Base-by-base conservation (phyloP, 1,284 basidiomycete species). In the Xerocomus minutiporus region DNA sequence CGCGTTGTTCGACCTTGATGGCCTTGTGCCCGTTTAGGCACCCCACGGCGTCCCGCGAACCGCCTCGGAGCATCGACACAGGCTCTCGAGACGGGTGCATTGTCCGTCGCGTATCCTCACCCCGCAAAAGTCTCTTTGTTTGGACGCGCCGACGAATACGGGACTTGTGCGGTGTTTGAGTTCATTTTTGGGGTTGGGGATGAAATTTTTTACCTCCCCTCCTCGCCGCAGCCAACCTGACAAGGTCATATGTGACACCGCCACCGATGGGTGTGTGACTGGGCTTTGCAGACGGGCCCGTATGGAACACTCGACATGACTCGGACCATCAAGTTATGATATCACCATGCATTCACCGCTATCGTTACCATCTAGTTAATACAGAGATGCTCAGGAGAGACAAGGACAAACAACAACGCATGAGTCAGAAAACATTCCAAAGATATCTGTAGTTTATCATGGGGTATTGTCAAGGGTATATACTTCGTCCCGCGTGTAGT, bases 391-490 rank as follows among this genome's bases (percentile, higher is more conserved):
- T 15, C 17, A 15, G 32, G 31, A 26, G 2, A 42, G 28, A 46
- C 12, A 29, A 5, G 45, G 8, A 23, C 5, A 42, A 20, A 36
- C 32, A 53, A 36, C 32, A 7, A 5, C 1, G 34, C 29, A 44
- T 29, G 12, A 47, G 49, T 48, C 62, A 34, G 35, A 29, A 56
- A 50, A 60, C 51, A 57, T 46, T 51, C 42, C 40, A 13, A 50
- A 46, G 43, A 17, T 25, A 46, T 48, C 43, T 44, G 48, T 34
- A 47, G 43, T 51, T 52, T 17, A 55, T n/a, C 35, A 36, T 20
- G 2, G 56, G 60, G 60, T 68, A 68, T 63, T 20, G 28, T 42
- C 38, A 54, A 34, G 61, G 63, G 65, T 20, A 20, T 63, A 8
- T 63, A 8, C 29, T 36, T 51, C 52, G 48, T 56, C 39, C 52